Evolutionary conservation across 2,329 filamentous ascomycete species (phyloP), one percentile per base, ranked within the genome.

Genomic region (Claviceps sp.): DNA sequence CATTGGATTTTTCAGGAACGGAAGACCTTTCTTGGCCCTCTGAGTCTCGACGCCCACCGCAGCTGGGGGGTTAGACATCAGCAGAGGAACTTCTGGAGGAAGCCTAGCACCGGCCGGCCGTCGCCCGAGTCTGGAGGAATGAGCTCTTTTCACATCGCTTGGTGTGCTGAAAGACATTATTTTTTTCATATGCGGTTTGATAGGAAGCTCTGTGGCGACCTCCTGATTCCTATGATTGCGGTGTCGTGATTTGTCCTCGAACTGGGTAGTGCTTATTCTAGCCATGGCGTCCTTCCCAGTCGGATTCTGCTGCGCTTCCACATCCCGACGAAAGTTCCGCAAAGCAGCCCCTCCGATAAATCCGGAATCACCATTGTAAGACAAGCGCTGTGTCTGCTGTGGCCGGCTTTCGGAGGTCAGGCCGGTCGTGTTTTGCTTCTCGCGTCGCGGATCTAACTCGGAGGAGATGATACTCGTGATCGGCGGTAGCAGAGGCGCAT

Each of bases 1-100:
- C 71, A 80, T 76, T 43, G 77, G 74, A 51, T 79, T 79, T 58
- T 79, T 80, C 8, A 80, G 64, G 50, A 80, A 80, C 0, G 78
- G 77, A 39, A 79, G 63, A 2, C 76, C 69, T 56, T 79, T 80
- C 56, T 72, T 77, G 29, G 69, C 67, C 59, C 73, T 76, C n/a
- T 62, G 61, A 4, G 65, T 61, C 48, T 78, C 74, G 11, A 60
- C 57, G 16, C 59, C 60, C 22, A 60, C 54, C 23, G 60, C 56
- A 7, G 65, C 29, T 16, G 49, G 36, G 4, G 46, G 9, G 29
- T 39, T 58, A n/a, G 61, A 61, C n/a, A 64, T 55, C 26, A 64
- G 50, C 4, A 56, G 52, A 26, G 66, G 57, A 5, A 69, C 59
- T 36, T 77, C 71, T 48, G 63, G 66, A 36, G 64, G 56, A 51